Evolutionary conservation across 2,329 filamentous ascomycete species (phyloP), one percentile per base, ranked within the genome.

Genomic region (Cordyceps farinosa): DNA sequence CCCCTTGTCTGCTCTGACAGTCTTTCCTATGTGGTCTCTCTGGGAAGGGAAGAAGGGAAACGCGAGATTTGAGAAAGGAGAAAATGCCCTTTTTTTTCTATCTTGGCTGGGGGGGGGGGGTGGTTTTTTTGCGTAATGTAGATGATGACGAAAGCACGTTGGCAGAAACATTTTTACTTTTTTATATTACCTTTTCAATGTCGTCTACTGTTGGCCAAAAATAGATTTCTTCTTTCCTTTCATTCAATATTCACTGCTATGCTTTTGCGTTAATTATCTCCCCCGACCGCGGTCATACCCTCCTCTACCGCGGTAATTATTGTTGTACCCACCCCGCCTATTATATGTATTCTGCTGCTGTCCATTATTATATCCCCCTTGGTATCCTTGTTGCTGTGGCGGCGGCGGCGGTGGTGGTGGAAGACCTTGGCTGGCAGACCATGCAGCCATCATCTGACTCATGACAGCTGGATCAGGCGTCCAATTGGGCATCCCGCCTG

Each of bases 211-310:
- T 51, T 51, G 48, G 32, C 50, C 9, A 53, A 22, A 53, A 53
- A 53, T 53, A 53, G 50, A 53, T n/a, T 53, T 3, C 38, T 22
- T 53, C 10, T 38, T 11, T 51, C 17, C 50, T 38, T 38, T 53
- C 27, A 27, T 48, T 45, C 13, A 2, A 48, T 8, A n/a, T 15
- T 9, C 38, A 40, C 9, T 15, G 6, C 36, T 38, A 22, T 22
- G 22, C 22, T 40, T 40, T 40, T 15, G 10, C 15, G 38, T 40
- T 15, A 62, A 64, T 60, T 66, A 71, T 11, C 67, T 64, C 13
- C 72, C 69, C 61, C 72, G 65, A 17, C 75, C 74, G 53, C 73
- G 70, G 57, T 73, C 72, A 50, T 75, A 74, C 1, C 71, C 70
- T 2, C 71, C 71, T 58, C 74, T 70, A 6, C 73, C 71, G 45